A percentile compares a stretch with the other conserved stretches of the same genome.
These are phyloP conservation scores for Populus davidiana DNA, from an alignment of 345 rosid genomes.

Conservation along the genomic window DNA sequence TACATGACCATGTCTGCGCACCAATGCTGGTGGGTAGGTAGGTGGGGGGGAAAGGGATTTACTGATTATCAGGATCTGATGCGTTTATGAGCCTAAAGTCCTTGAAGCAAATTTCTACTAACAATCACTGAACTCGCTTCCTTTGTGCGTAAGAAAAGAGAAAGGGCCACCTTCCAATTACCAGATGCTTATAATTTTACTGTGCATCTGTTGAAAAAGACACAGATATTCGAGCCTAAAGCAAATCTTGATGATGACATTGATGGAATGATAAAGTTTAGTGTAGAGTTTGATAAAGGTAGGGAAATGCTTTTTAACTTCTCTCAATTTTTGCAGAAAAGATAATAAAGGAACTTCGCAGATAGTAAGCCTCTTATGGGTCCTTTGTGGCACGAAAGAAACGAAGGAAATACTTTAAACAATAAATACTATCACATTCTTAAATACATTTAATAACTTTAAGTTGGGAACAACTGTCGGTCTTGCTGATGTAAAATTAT, in stretches of 20 bases:
- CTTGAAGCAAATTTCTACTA: background rate
- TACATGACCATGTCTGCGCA: too few species aligned
- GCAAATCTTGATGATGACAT: background rate
- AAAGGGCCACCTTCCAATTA: background rate
- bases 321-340: background rate
- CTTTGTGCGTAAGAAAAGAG: background rate
- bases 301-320: background rate
- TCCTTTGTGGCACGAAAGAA: too few species aligned
- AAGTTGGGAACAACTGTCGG: too few species aligned
- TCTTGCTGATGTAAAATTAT: too few species aligned
- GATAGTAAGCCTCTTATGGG: too few species aligned
- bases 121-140: background rate
- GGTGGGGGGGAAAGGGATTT: background rate
- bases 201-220: background rate
- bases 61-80: background rate
- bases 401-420: too few species aligned
- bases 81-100: background rate
- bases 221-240: background rate
- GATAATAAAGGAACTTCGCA: background rate
- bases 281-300: background rate
- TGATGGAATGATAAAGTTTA: background rate
- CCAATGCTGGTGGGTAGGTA: background rate
- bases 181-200: background rate
- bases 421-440: too few species aligned
- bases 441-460: rapidly evolving